Percentiles rank a stretch among this genome's conserved stretches.
phyloP scores from a whole-genome alignment of 129 eudicot species.

The Arctium minus region DNA sequence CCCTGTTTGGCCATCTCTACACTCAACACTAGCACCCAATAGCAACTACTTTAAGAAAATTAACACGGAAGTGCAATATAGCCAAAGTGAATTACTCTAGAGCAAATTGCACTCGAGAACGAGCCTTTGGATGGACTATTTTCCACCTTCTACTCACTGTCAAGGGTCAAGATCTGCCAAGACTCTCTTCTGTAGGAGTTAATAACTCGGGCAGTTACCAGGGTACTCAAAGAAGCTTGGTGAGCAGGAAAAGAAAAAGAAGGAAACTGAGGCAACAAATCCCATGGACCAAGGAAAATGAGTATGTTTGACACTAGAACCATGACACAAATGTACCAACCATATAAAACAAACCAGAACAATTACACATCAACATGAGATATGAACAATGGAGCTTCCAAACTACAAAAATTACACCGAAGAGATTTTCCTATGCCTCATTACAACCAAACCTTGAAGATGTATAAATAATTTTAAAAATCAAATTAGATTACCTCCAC shows the following conservation, averaged over 20 bases:
- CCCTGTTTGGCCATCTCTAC: not conserved
- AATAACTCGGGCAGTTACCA: not conserved
- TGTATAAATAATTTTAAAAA: not conserved
- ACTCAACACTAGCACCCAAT: not conserved
- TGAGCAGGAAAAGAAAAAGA: not conserved
- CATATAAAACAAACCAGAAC: not conserved
- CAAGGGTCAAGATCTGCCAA: not conserved
- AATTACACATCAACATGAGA: not conserved
- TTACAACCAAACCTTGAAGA: not conserved
- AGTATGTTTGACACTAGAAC: not conserved
- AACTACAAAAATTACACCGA: not conserved
- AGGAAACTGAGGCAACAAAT: not conserved
- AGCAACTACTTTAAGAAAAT: not conserved
- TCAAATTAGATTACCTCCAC: conserved; percentile 67
- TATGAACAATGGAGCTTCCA: not conserved
- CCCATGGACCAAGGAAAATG: not conserved
- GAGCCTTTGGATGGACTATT: not conserved
- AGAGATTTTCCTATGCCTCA: not conserved
- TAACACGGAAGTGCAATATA: not conserved
- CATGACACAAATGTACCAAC: not conserved
- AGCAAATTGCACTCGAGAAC: not conserved
- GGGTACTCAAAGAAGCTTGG: not conserved
- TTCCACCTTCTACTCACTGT: not conserved
- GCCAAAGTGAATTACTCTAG: not conserved
- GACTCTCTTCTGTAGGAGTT: not conserved